Conservation (phyloP, 257 asterid genomes). For the Scutellaria minor region DNA sequence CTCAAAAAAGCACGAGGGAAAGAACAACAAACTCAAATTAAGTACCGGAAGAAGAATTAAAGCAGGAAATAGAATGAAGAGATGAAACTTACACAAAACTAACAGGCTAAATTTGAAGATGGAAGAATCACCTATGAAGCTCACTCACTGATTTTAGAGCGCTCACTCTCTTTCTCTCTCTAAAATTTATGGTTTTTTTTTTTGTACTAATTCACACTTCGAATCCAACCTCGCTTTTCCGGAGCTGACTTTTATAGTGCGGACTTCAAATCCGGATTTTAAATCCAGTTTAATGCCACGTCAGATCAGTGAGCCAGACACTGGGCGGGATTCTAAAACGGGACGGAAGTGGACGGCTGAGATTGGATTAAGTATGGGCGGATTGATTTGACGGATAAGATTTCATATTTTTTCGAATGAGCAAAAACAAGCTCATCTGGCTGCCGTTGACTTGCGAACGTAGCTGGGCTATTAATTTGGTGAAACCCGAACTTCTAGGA, state of each 20-base stretch:
- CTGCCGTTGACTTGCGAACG: neutral
- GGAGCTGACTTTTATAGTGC: constrained; percentile 47
- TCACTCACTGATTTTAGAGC: constrained; percentile 25
- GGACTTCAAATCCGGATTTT: constrained; percentile 87
- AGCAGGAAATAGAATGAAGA: neutral
- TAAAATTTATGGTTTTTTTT: constrained; percentile 34
- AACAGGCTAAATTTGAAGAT: constrained; percentile 33
- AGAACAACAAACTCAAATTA: neutral
- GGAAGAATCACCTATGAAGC: constrained; percentile 28
- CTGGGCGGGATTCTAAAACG: constrained; percentile 50
- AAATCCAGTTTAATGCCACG: constrained; percentile 66
- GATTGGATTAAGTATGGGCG: neutral
- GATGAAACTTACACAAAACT: constrained; percentile 42
- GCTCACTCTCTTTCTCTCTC: constrained; percentile 2
- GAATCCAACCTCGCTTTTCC: constrained; percentile 21
- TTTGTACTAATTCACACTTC: constrained; percentile 34
- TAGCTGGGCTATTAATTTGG: neutral
- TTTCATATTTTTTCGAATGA: constrained; percentile 34
- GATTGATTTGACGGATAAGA: constrained; percentile 45
- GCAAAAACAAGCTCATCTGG: neutral
- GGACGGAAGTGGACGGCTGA: constrained; percentile 30
- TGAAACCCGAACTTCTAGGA: too few relatives aligned
- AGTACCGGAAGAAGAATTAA: constrained; percentile 27
- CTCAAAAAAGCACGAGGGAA: neutral
- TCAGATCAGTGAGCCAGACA: constrained; percentile 47